Conservation (phyloP, 345 rosid species). For the Toxicodendron radicans region DNA sequence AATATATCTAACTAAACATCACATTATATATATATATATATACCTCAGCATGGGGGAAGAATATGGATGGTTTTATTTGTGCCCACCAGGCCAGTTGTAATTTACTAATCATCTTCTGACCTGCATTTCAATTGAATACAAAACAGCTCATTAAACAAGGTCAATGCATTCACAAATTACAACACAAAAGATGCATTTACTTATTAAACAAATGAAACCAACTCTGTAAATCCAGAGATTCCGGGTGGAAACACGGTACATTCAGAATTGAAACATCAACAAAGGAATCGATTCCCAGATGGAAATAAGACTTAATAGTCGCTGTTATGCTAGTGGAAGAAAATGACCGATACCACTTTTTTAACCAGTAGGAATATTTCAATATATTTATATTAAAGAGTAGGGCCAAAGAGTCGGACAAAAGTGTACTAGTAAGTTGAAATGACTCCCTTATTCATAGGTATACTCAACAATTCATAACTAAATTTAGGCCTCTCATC, state of each 20-base stretch:
- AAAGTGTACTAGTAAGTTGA: slow-evolving; percentile 29
- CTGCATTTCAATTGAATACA: slow-evolving; percentile 21
- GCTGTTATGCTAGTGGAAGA: slow-evolving; percentile 15
- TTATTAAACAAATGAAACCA: slow-evolving; percentile 20
- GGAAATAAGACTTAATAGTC: slow-evolving; percentile 27
- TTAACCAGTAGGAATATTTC: neutral
- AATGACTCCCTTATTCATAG: slow-evolving; percentile 26
- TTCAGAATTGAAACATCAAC: slow-evolving; percentile 20
- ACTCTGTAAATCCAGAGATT: slow-evolving; percentile 31
- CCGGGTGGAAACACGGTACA: slow-evolving; percentile 25
- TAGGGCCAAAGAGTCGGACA: slow-evolving; percentile 26
- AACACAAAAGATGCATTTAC: neutral
- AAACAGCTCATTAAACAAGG: slow-evolving; percentile 30
- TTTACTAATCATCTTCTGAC: slow-evolving; percentile 18
- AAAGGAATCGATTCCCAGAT: slow-evolving; percentile 36
- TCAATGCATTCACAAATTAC: slow-evolving; percentile 30
- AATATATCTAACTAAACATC: neutral
- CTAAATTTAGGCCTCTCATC: slow-evolving; percentile 21
- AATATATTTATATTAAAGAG: slow-evolving; percentile 7
- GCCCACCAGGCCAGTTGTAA: slow-evolving; percentile 18
- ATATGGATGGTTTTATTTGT: slow-evolving; percentile 11
- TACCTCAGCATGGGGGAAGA: slow-evolving; percentile 16
- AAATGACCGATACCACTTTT: slow-evolving; percentile 40
- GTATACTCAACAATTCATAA: neutral
- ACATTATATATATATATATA: neutral